Evolutionary conservation across 495 filamentous ascomycete species (phyloP).

Genomic region (Aspergillus leporis): DNA sequence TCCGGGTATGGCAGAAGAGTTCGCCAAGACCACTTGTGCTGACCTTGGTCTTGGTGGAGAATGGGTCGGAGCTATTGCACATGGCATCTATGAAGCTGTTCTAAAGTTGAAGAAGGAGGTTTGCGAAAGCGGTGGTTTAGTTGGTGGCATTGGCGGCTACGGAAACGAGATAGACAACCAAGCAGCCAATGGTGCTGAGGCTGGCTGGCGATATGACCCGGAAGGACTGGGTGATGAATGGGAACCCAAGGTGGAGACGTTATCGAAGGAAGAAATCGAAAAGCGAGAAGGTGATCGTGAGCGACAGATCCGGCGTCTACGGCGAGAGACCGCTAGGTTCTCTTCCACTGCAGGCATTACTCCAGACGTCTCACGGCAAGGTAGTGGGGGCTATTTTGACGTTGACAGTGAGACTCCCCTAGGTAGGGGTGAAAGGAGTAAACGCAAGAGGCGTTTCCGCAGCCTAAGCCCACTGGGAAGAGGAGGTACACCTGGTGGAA

Average conservation of each 20-base stretch:
- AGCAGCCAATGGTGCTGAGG: constrained; percentile 71
- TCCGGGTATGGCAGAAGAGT: constrained; percentile 85
- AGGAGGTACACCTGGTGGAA: constrained; percentile 66
- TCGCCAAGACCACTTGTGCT: constrained; percentile 87
- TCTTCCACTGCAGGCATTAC: constrained; percentile 78
- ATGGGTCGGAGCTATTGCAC: constrained; percentile 91
- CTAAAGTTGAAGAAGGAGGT: constrained; percentile 93
- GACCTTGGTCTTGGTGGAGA: constrained; percentile 88
- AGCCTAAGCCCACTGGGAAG: constrained; percentile 76
- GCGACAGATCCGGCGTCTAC: constrained; percentile 79
- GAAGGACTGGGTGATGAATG: constrained; percentile 88
- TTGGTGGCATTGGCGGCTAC: constrained; percentile 67
- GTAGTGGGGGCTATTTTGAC: constrained; percentile 59
- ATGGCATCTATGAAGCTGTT: constrained; percentile 96
- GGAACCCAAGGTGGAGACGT: constrained; percentile 87
- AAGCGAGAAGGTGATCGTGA: constrained; percentile 95
- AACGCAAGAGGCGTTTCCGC: constrained; percentile 91
- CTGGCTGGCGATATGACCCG: constrained; percentile 92
- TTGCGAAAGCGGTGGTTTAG: constrained; percentile 80
- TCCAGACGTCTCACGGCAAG: constrained; percentile 59
- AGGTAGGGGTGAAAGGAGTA: constrained; percentile 84
- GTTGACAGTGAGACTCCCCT: constrained; percentile 64
- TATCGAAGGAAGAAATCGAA: constrained; percentile 96
- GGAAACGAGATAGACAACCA: constrained; percentile 87
- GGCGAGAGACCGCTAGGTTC: constrained; percentile 90